Evolutionary conservation across 306 rosid species (phyloP), one percentile per base, ranked within the genome.

Genomic region (Cyclanthera cordifolia): DNA sequence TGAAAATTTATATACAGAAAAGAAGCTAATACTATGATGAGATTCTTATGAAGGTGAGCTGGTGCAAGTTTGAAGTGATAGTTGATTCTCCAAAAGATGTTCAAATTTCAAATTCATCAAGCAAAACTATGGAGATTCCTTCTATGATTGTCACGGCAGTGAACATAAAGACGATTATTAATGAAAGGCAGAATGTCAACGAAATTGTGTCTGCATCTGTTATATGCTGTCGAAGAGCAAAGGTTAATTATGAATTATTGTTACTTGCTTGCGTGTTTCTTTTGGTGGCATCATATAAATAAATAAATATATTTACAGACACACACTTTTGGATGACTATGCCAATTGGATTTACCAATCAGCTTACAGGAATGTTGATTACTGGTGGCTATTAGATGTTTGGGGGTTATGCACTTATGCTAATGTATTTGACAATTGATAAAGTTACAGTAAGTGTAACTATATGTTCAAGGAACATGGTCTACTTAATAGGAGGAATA

Each of bases 151-250:
- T 86, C 74, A 66, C 87, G 21, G 86, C 99, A 21, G 75, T 93
- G 67, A 88, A 84, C 80, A 83, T 93, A 84, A 93, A 93, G 79
- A 90, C 96, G 25, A 67, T 76, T 54, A 74, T 87, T 59, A 92
- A 92, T 58, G 89, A 82, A 73, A 85, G 81, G 78, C 90, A 85
- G 79, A 86, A 80, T 79, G 63, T 75, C 53, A 83, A 86, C 53
- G 98, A 93, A 83, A 85, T 93, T 79, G 86, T 90, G 78, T 88
- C 97, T 48, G 99, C 99, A 80, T 93, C 99, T 50, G 76, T 93
- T 71, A 77, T 93, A 77, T 82, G 88, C 78, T 93, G 97, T 85
- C 84, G 78, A 69, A 83, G 80, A 85, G 95, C 84, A 51, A 90
- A 93, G 97, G 99, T 93, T 70, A 76, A 85, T 79, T 68, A 77